Percentiles rank a stretch among this genome's conserved stretches.
phyloP scores from a whole-genome alignment of 768 basidiomycete genomes.

The Rhodotorula graminis region DNA sequence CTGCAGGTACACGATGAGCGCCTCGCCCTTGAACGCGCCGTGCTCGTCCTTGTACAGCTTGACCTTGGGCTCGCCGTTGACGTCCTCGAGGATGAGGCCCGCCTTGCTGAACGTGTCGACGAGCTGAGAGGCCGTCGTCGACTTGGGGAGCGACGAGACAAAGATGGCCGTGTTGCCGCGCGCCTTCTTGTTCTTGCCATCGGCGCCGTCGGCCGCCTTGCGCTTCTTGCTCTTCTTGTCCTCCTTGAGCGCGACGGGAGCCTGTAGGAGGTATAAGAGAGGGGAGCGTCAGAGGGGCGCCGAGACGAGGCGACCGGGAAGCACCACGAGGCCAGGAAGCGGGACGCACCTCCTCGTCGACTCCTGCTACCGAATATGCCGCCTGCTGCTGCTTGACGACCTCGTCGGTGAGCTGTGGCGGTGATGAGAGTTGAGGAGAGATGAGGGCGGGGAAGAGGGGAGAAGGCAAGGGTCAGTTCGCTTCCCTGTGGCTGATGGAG shows the following conservation, averaged over 20 bases:
- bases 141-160: slow-evolving; percentile 71
- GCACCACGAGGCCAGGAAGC: too few relatives aligned
- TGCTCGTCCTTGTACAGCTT: slow-evolving; percentile 85
- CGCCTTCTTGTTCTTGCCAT: slow-evolving; percentile 53
- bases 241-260: slow-evolving; percentile 50
- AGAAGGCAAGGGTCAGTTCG: background rate
- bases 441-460: background rate
- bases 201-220: slow-evolving; percentile 63
- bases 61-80: slow-evolving; percentile 78
- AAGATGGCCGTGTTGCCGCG: slow-evolving; percentile 59
- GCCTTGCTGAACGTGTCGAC: slow-evolving; percentile 82
- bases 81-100: slow-evolving; percentile 84
- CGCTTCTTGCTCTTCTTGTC: slow-evolving; percentile 56
- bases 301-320: too few relatives aligned
- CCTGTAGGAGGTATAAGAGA: slow-evolving; percentile 29
- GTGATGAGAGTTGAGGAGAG: background rate
- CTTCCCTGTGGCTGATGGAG: too few relatives aligned
- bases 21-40: slow-evolving; percentile 87
- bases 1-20: slow-evolving; percentile 93
- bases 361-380: slow-evolving; percentile 84
- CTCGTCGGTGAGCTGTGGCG: slow-evolving; percentile 73
- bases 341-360: slow-evolving; percentile 67
- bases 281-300: background rate
- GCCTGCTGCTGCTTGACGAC: slow-evolving; percentile 84
- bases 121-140: slow-evolving; percentile 69